Conservation (phyloP, 192 early-diverging fungal species). For the Polychytrium aggregatum region DNA sequence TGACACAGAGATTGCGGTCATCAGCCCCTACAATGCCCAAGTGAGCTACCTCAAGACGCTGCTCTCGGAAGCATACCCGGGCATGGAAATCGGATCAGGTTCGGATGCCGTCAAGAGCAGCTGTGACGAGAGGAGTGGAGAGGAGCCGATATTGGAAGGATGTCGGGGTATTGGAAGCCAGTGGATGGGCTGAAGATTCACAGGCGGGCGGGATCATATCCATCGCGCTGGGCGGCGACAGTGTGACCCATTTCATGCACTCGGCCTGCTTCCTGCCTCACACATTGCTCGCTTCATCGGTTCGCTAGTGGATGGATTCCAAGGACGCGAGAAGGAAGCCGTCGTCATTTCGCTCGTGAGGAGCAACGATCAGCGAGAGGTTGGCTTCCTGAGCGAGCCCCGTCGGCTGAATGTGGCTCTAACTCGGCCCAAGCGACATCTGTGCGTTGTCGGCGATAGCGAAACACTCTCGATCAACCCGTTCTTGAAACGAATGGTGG, state of each 20-base stretch:
- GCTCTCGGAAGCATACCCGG: constrained; percentile 41
- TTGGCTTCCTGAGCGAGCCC: constrained; percentile 75
- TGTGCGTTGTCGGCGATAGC: constrained; percentile 71
- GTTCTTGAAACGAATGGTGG: too few species aligned
- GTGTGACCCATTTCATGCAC: too few species aligned
- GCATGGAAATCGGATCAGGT: constrained; percentile 62
- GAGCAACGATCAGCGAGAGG: constrained; percentile 60
- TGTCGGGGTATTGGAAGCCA: too few species aligned
- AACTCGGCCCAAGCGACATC: constrained; percentile 73
- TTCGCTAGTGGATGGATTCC: constrained; percentile 67
- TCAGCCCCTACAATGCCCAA: constrained; percentile 61
- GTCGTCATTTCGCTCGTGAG: constrained; percentile 72
- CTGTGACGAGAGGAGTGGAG: too few species aligned
- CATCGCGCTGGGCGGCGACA: too few species aligned
- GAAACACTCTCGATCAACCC: too few species aligned
- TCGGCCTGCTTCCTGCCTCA: too few species aligned
- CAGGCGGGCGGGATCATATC: too few species aligned
- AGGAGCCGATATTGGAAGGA: too few species aligned
- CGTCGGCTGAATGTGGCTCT: constrained; percentile 84
- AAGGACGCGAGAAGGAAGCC: constrained; percentile 85
- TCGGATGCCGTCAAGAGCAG: not conserved
- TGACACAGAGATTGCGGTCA: constrained; percentile 63
- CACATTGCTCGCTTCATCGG: too few species aligned
- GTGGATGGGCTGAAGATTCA: too few species aligned
- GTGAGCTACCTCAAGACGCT: constrained; percentile 13